Conservation (phyloP, 768 basidiomycete genomes). For the Pleurotus salmoneostramineus region DNA sequence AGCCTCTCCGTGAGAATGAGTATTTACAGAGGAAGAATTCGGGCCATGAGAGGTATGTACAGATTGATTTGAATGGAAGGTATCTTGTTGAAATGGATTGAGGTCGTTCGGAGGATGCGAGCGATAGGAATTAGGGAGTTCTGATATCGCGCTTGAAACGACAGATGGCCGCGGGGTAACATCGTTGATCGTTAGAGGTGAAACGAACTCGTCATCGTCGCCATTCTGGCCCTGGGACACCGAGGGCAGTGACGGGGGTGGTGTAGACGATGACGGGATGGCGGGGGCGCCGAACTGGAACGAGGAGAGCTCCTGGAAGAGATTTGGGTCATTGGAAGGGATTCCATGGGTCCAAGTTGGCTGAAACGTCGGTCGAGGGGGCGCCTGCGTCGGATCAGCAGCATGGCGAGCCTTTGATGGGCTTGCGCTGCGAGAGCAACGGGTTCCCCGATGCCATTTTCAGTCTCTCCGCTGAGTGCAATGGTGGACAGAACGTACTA, state of each 20-base stretch:
- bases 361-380: constrained; percentile 9
- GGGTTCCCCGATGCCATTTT: neutral
- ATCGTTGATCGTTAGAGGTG: constrained; percentile 21
- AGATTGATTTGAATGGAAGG: neutral
- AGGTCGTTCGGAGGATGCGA: constrained; percentile 9
- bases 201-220: constrained; percentile 28
- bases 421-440: neutral
- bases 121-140: constrained; percentile 9
- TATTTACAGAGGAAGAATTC: neutral
- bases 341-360: constrained; percentile 10
- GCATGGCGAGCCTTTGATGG: neutral
- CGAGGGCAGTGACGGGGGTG: constrained; percentile 34
- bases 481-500: neutral
- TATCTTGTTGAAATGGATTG: neutral
- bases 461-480: neutral
- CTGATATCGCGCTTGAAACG: constrained; percentile 20
- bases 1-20: constrained; percentile 2
- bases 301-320: constrained; percentile 38
- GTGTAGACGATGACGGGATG: constrained; percentile 21
- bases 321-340: constrained; percentile 27
- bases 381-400: neutral
- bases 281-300: constrained; percentile 45
- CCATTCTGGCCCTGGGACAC: constrained; percentile 16
- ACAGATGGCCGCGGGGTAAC: constrained; percentile 51
- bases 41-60: neutral